phyloP scores from a whole-genome alignment of 208 protist species.

The Strigomonas culicis region DNA sequence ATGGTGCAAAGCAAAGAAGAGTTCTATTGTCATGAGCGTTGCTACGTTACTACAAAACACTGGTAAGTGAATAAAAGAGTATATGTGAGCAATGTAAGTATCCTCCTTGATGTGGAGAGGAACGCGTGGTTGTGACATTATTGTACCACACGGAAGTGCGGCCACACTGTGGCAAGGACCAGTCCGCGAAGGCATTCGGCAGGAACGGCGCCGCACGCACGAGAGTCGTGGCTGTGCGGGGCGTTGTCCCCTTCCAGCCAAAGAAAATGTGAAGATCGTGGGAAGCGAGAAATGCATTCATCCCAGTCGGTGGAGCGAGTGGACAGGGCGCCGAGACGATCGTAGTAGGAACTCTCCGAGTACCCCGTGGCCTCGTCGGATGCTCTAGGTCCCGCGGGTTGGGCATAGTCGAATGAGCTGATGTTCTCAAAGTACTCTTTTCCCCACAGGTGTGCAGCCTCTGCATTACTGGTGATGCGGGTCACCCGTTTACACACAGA shows the following conservation, averaged over 20 bases:
- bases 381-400: slow-evolving; percentile 9
- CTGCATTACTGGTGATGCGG: slow-evolving; percentile 32
- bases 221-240: slow-evolving; percentile 69
- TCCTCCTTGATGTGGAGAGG: neutral
- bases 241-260: slow-evolving; percentile 88
- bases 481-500: slow-evolving; percentile 83
- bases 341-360: slow-evolving; percentile 14
- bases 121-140: neutral
- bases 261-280: slow-evolving; percentile 44
- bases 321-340: slow-evolving; percentile 20
- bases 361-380: neutral
- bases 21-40: neutral
- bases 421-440: slow-evolving; percentile 48
- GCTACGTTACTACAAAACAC: no score
- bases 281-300: slow-evolving; percentile 40
- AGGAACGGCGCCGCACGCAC: slow-evolving; percentile 55
- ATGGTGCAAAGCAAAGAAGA: neutral
- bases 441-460: slow-evolving; percentile 21
- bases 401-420: no score
- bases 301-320: slow-evolving; percentile 65
- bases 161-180: slow-evolving; percentile 43
- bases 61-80: neutral
- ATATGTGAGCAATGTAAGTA: neutral
- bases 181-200: slow-evolving; percentile 68
- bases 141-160: slow-evolving; percentile 6